Conservation (phyloP, 2,329 filamentous ascomycete species). For the Xylogone sp. region DNA sequence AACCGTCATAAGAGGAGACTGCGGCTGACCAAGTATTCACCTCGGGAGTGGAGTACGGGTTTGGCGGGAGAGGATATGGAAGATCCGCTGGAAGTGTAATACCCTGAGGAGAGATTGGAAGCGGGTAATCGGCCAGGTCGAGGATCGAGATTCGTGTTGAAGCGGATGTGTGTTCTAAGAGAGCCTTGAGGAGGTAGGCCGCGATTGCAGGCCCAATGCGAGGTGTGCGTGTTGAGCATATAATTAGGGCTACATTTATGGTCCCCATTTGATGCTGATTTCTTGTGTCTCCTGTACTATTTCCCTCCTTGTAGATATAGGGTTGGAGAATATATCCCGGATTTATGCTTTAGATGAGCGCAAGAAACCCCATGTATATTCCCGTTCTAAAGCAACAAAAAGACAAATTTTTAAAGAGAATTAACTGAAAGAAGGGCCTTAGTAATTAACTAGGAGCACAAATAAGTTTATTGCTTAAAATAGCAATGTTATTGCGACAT, state of each 20-base stretch:
- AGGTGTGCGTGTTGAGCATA: conserved; percentile 30
- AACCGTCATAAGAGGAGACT: conserved; percentile 31
- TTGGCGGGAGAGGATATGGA: conserved; percentile 29
- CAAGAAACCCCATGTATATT: no score
- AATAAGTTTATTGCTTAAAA: no score
- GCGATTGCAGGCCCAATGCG: conserved; percentile 33
- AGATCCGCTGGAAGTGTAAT: conserved; percentile 29
- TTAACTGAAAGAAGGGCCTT: no score
- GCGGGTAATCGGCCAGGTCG: conserved; percentile 27
- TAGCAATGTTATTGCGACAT: no score
- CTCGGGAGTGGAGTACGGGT: conserved; percentile 23
- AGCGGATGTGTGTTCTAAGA: conserved; percentile 14
- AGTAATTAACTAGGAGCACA: no score
- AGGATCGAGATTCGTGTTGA: conserved; percentile 23
- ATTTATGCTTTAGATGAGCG: no score
- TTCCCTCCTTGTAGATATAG: no score
- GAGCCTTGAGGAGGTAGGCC: conserved; percentile 25
- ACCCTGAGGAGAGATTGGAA: conserved; percentile 35
- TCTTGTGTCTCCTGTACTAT: no score
- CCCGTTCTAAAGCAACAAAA: no score
- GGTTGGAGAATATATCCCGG: no score
- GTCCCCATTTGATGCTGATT: no score
- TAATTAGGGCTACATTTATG: conserved; percentile 28
- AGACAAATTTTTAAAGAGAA: no score
- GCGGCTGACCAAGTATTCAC: conserved; percentile 30